These are phyloP conservation scores for Flaveria brownii DNA, from an alignment of 129 eudicot genomes.

Conservation along the genomic window DNA sequence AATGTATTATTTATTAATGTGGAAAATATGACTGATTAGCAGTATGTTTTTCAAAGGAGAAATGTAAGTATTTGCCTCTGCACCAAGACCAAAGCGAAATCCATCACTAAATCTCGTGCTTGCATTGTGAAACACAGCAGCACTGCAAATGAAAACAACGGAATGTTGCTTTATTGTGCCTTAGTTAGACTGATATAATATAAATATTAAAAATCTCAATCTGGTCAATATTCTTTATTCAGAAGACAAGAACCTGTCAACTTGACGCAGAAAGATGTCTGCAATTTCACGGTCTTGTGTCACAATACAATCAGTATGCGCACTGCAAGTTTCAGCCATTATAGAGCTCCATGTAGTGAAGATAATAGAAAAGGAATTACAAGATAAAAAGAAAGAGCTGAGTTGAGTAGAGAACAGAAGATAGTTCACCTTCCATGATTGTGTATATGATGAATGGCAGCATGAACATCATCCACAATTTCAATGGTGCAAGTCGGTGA, in stretches of 20 bases:
- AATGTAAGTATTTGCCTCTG: slow-evolving; percentile 59
- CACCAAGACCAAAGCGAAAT: slow-evolving; percentile 94
- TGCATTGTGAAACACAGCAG: slow-evolving; percentile 51
- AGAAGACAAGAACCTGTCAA: slow-evolving; percentile 66
- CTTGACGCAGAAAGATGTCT: slow-evolving; percentile 67
- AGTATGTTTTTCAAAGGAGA: slow-evolving; percentile 3
- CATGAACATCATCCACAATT: slow-evolving; percentile 90
- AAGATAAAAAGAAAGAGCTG: neutral
- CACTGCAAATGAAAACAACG: slow-evolving; percentile 52
- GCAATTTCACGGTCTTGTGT: slow-evolving; percentile 77
- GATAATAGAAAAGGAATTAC: neutral
- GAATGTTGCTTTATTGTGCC: neutral
- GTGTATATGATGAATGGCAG: slow-evolving; percentile 95
- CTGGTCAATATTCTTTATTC: neutral
- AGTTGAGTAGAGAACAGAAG: neutral
- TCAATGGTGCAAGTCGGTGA: slow-evolving; percentile 90
- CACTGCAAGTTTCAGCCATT: slow-evolving; percentile 49
- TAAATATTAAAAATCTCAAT: neutral
- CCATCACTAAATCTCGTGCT: slow-evolving; percentile 53
- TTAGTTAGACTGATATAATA: neutral
- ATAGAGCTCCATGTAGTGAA: slow-evolving; percentile 14
- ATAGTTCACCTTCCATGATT: slow-evolving; percentile 78
- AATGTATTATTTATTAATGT: neutral
- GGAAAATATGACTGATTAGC: neutral
- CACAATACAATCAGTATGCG: slow-evolving; percentile 83